Evolutionary conservation across 2,329 filamentous ascomycete species (phyloP), one percentile per base, ranked within the genome.

Genomic region (Purpureocillium takamizusanense): DNA sequence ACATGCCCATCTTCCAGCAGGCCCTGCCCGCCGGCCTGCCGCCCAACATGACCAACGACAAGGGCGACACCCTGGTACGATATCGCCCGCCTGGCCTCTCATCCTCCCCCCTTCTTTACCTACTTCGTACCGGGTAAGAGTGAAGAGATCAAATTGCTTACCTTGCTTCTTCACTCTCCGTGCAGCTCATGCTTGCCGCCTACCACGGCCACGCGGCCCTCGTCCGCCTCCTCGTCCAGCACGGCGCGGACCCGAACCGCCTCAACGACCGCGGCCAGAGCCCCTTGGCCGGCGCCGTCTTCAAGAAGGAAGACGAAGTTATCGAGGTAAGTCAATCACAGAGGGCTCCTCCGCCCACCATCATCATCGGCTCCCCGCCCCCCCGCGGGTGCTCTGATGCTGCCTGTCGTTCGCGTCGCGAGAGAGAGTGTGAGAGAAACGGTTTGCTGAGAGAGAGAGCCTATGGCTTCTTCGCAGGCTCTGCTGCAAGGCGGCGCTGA

Each of bases 261-360:
- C 51, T 85, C 21, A 86, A 86, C 45, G 81, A 81, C 43, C 61
- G 74, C 33, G 77, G 77, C 0, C 83, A 86, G 59, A 83, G 78
- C 44, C 76, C 78, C 1, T 63, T 86, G 4, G 81, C 81, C 1
- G 82, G 83, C 0, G 81, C 81, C 0, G 76, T 86, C 8, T 86
- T 86, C 56, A 86, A 86, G 58, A 76, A 75, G 10, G 78, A 82
- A 51, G 70, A 74, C 39, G 73, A 71, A 4, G 76, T 86, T 3
- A 70, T 86, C 9, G 72, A 74, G 53, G 70, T 74, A 42, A 36
- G 56, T 30, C 4, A 11, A 13, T 15, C 25, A 15, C 7, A 18
- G 11, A 43, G 11, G 12, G 12, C 17, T 13, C n/a, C 6, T 4
- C 1, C 15, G 13, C 27, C 16, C 8, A 18, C 4, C 1, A 31